These are phyloP conservation scores for Phenoliferia sp. DNA, from an alignment of 1,284 basidiomycete species.

Conservation along the genomic window DNA sequence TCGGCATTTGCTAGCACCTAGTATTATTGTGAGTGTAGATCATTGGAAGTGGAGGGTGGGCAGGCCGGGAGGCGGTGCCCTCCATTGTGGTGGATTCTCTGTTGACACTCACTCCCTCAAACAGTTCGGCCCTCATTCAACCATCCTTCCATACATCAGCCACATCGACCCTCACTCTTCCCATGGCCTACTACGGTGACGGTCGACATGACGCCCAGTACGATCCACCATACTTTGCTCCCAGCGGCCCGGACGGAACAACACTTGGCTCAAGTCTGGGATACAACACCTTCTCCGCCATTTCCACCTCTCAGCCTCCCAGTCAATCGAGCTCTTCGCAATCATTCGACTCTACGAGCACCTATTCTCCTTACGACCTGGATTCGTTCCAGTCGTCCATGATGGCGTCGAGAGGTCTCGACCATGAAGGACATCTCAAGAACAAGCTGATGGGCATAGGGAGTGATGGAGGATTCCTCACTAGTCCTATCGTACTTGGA, in stretches of 20 bases:
- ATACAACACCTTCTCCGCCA: neutral
- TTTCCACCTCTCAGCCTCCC: neutral
- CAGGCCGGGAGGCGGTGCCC: no score
- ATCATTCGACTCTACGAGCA: neutral
- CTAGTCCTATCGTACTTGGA: conserved; percentile 29
- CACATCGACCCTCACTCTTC: no score
- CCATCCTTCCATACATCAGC: no score
- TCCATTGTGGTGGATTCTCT: no score
- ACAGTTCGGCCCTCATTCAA: no score
- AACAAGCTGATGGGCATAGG: conserved; percentile 33
- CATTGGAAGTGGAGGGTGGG: no score
- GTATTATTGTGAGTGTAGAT: no score
- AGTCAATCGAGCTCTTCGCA: no score
- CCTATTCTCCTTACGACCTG: conserved; percentile 10
- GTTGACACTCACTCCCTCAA: no score
- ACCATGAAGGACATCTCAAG: conserved; percentile 29
- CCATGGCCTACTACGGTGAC: neutral
- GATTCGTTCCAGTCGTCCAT: conserved; percentile 25
- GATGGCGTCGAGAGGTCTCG: conserved; percentile 8
- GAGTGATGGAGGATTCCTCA: conserved; percentile 32
- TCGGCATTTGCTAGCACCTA: no score
- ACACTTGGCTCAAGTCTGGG: neutral
- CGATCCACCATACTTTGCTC: neutral
- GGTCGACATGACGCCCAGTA: no score
- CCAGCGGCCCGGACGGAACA: neutral